Evolutionary conservation across 306 rosid species (phyloP), one percentile per base, ranked within the genome.

Genomic region (Lathyrus aphaca): DNA sequence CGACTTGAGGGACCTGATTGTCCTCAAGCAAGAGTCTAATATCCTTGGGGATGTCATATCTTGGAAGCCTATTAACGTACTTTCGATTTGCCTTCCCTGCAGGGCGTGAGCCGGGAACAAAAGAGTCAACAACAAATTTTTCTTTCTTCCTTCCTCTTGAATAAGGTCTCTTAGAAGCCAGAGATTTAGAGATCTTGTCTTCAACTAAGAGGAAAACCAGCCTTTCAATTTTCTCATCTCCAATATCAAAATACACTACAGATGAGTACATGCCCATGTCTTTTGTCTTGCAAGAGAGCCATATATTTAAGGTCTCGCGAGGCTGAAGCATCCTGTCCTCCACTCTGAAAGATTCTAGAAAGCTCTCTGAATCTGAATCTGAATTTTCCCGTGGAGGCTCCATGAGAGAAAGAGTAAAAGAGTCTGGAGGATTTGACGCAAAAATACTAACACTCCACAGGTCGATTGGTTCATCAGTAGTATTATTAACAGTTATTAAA

Each of bases 221-320:
- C 66, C 99, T 82, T 83, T 94, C 99, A 40, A 88, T 84, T 71
- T 60, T 74, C 1, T 77, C 86, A 74, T 73, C 81, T 63, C 91
- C 99, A 11, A 88, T 64, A 37, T 94, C 97, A 79, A 94, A 83
- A 69, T 87, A 82, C 83, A 94, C 84, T 9, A 84, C 69, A 1
- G 88, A 59, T 1, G 86, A 74, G 81, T 88, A 87, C 92, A 87
- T 42, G 66, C 99, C 96, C 60, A 87, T 82, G 17, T 83, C 86
- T 82, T 94, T 87, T 25, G 99, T 84, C 71, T 86, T 87, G 87
- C 99, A 94, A 60, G 97, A 94, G 46, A 94, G 2, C 99, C 99
- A 91, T 56, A 94, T 17, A 6, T 73, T 87, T 75, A 91, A 77
- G 32, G 72, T 69, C 59, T 94, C 96, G 4, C 80, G 74, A 3